These are phyloP conservation scores for Pseudopithomyces maydicus DNA, from an alignment of 2,329 filamentous ascomycete species.

Conservation along the genomic window DNA sequence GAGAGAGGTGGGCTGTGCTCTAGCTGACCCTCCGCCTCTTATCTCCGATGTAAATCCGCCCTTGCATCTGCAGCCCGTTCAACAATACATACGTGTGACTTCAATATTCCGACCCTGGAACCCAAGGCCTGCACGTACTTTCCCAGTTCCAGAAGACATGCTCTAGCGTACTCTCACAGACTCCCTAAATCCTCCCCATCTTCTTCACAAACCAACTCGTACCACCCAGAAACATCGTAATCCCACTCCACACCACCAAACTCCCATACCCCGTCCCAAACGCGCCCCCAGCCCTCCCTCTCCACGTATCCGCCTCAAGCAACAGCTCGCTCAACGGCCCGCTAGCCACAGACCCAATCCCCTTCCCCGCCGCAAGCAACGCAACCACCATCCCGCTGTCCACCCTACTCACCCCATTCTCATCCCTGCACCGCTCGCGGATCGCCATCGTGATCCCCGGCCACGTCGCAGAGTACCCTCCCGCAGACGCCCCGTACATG, in stretches of 20 bases:
- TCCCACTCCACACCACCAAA: not conserved
- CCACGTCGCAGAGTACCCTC: not conserved
- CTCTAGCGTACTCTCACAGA: not conserved
- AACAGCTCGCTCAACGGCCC: not conserved
- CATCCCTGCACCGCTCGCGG: not conserved
- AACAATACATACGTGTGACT: too few species aligned
- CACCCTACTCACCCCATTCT: not conserved
- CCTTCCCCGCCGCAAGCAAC: not conserved
- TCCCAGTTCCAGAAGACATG: not conserved
- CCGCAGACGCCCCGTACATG: not conserved
- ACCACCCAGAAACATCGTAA: conserved; percentile 1
- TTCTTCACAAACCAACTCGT: not conserved
- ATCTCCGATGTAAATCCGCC: not conserved
- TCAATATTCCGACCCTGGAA: too few species aligned
- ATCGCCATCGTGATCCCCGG: not conserved
- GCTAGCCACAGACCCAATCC: not conserved
- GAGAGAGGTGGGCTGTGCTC: not conserved
- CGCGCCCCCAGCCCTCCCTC: not conserved
- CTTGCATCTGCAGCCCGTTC: too few species aligned
- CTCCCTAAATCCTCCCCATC: not conserved
- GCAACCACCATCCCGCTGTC: not conserved
- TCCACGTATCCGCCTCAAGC: not conserved
- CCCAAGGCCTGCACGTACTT: too few species aligned
- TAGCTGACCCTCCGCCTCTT: not conserved
- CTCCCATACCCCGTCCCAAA: not conserved